Percentiles rank a stretch among this genome's conserved stretches.
Conservation (phyloP, 345 rosid genomes). For the Bruguiera parviflora region DNA sequence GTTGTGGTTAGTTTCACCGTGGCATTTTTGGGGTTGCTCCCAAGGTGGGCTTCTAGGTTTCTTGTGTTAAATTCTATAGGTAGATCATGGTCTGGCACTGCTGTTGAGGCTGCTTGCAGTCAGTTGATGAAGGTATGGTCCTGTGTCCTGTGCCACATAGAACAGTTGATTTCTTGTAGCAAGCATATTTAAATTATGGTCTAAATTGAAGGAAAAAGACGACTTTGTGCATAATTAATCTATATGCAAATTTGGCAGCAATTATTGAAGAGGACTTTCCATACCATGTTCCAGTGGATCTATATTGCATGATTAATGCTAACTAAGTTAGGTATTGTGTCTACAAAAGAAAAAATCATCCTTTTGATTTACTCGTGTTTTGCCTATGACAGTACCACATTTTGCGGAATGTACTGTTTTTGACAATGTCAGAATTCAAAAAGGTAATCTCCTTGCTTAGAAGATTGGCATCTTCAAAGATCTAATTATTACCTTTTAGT, state of each 20-base stretch:
- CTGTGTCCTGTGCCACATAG: neutral
- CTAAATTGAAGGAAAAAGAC: neutral
- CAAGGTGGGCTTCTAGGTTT: constrained; percentile 38
- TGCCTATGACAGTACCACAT: constrained; percentile 59
- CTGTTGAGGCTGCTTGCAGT: constrained; percentile 63
- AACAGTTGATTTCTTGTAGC: neutral
- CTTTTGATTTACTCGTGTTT: neutral
- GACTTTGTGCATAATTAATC: too few species aligned
- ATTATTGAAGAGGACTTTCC: too few species aligned
- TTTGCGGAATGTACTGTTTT: constrained; percentile 60
- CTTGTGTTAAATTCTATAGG: constrained; percentile 49
- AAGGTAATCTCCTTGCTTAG: constrained; percentile 40
- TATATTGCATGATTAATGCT: too few species aligned
- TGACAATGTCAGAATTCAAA: constrained; percentile 70
- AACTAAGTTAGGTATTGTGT: neutral
- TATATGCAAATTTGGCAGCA: too few species aligned
- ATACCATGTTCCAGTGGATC: too few species aligned
- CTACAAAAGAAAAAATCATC: neutral
- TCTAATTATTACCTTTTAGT: too few species aligned
- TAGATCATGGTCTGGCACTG: constrained; percentile 61
- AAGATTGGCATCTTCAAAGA: neutral
- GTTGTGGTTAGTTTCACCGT: constrained; percentile 39
- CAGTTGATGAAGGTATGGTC: constrained; percentile 58
- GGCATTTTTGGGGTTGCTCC: constrained; percentile 56
- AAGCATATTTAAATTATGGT: neutral